phyloP scores from a whole-genome alignment of 805 yeast genomes.

The Ogataea ganodermae region DNA sequence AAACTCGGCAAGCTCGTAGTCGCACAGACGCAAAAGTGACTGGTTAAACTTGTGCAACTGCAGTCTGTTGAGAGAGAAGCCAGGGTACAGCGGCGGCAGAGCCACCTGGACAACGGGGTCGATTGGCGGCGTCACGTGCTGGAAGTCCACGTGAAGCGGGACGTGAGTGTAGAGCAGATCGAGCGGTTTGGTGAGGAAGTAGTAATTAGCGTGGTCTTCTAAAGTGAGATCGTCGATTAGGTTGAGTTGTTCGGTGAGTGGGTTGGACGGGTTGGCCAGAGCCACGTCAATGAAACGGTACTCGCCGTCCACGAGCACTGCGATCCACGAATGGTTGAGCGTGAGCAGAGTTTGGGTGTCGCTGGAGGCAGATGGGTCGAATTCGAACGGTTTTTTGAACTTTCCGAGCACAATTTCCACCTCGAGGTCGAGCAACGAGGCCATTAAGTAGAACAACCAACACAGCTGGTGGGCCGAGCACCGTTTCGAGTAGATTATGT shows the following conservation, averaged over 20 bases:
- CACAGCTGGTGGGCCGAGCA: slow-evolving; percentile 63
- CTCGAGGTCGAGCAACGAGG: slow-evolving; percentile 67
- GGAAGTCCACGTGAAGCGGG: slow-evolving; percentile 76
- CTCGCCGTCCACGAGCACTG: slow-evolving; percentile 71
- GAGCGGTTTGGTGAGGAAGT: slow-evolving; percentile 77
- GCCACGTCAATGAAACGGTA: slow-evolving; percentile 80
- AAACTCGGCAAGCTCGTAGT: slow-evolving; percentile 77
- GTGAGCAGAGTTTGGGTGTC: slow-evolving; percentile 48
- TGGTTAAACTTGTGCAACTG: slow-evolving; percentile 70
- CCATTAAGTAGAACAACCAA: slow-evolving; percentile 70
- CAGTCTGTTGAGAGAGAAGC: slow-evolving; percentile 63
- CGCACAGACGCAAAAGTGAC: slow-evolving; percentile 70
- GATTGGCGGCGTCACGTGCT: slow-evolving; percentile 83
- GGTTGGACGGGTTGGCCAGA: slow-evolving; percentile 60
- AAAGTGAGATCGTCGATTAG: slow-evolving; percentile 31
- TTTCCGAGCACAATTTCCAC: slow-evolving; percentile 82
- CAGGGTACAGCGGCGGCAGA: slow-evolving; percentile 85
- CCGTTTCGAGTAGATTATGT: slow-evolving; percentile 29
- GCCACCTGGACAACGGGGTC: slow-evolving; percentile 76
- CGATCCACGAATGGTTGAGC: slow-evolving; percentile 88
- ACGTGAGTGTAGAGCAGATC: slow-evolving; percentile 81
- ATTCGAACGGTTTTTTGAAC: slow-evolving; percentile 73
- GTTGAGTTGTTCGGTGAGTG: slow-evolving; percentile 46
- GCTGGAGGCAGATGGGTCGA: slow-evolving; percentile 32
- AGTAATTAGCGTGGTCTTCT: slow-evolving; percentile 42